phyloP scores from a whole-genome alignment of 1,139 yeast species.

The Geotrichum restrictum region DNA sequence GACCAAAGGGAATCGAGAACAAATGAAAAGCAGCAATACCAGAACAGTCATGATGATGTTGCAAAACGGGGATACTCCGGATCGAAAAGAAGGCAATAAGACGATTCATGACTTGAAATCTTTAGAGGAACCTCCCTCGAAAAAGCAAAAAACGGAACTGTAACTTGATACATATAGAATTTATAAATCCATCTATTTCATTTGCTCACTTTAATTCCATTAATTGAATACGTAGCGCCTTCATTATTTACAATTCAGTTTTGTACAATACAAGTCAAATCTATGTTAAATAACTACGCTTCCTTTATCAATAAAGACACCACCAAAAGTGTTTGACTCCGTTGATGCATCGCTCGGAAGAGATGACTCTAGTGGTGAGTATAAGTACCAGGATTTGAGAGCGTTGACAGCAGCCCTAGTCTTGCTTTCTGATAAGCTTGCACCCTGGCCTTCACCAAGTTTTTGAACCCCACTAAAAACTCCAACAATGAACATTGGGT shows the following conservation, averaged over 20 bases:
- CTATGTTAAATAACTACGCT: slow-evolving; percentile 40
- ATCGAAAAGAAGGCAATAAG: not conserved
- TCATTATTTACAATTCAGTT: not conserved
- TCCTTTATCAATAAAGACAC: slow-evolving; percentile 44
- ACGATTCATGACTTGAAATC: not conserved
- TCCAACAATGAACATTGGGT: slow-evolving; percentile 88
- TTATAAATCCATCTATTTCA: not conserved
- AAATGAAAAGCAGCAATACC: slow-evolving; percentile 1
- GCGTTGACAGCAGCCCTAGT: slow-evolving; percentile 90
- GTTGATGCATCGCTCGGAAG: slow-evolving; percentile 56
- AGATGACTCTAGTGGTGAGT: slow-evolving; percentile 63
- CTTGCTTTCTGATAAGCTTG: slow-evolving; percentile 88
- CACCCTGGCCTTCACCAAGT: slow-evolving; percentile 92
- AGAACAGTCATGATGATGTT: slow-evolving; percentile 2
- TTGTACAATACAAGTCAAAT: slow-evolving; percentile 37
- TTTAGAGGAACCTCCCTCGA: slow-evolving; percentile 1
- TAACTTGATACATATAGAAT: not conserved
- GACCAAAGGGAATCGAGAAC: not conserved
- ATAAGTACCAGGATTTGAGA: slow-evolving; percentile 85
- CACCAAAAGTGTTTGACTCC: slow-evolving; percentile 35
- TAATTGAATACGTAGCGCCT: too few species aligned
- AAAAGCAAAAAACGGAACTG: not conserved
- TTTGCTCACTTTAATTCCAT: not conserved
- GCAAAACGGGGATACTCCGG: not conserved
- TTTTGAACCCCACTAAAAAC: slow-evolving; percentile 79